A percentile compares a stretch with the other conserved stretches of the same genome.
Evolutionary conservation across 2,329 filamentous ascomycete species (phyloP).

Genomic region (Pseudogymnoascus sp.): DNA sequence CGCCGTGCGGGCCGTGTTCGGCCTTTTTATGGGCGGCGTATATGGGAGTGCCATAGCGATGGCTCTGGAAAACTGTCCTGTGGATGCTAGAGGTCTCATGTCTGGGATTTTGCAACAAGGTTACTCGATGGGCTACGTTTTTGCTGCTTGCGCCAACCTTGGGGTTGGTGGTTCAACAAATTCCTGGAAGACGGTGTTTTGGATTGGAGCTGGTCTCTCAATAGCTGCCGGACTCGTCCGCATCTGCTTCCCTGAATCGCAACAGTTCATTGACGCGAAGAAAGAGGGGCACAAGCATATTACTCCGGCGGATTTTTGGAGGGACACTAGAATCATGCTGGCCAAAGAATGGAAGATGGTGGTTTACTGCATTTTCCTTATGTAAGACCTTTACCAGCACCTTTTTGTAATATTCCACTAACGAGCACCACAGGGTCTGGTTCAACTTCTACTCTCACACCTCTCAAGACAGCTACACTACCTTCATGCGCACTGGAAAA

Average conservation of each 20-base stretch:
- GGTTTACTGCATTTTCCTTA: conserved; percentile 67
- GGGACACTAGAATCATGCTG: conserved; percentile 61
- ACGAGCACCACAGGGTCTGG: conserved; percentile 24
- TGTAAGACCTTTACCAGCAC: conserved; percentile 33
- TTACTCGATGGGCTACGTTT: conserved; percentile 67
- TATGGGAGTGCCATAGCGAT: conserved; percentile 72
- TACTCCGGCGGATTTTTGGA: conserved; percentile 52
- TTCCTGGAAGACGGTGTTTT: conserved; percentile 70
- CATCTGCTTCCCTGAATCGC: conserved; percentile 62
- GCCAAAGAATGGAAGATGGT: conserved; percentile 66
- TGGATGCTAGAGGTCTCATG: conserved; percentile 51
- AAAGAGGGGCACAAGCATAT: conserved; percentile 45
- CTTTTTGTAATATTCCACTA: conserved; percentile 30
- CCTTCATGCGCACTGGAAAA: conserved; percentile 69
- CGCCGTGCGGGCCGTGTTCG: conserved; percentile 65
- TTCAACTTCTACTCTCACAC: conserved; percentile 71
- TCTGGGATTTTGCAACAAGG: conserved; percentile 75
- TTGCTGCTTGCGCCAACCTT: conserved; percentile 66
- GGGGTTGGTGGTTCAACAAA: conserved; percentile 57
- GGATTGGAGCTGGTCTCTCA: conserved; percentile 60
- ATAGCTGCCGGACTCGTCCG: conserved; percentile 61
- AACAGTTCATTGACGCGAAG: conserved; percentile 65
- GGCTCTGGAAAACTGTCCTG: conserved; percentile 52
- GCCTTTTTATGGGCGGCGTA: conserved; percentile 71
- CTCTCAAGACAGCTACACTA: conserved; percentile 72